phyloP scores from a whole-genome alignment of 2,329 filamentous ascomycete species.

The Huntiella decipiens region DNA sequence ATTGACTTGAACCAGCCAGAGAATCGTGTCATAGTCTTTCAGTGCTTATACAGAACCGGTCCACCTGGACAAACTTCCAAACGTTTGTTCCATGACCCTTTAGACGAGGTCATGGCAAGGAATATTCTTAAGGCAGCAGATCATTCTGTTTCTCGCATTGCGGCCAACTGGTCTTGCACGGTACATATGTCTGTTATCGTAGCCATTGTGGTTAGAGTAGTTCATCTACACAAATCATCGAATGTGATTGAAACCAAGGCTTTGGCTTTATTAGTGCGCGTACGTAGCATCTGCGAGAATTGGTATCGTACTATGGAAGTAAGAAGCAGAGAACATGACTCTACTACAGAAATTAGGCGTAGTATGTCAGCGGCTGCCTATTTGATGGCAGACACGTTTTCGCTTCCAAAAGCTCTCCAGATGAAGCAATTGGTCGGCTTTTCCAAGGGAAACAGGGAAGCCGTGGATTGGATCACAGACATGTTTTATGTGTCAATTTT shows the following conservation, averaged over 20 bases:
- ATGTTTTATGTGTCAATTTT: too few species aligned
- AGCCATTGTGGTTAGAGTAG: constrained; percentile 22
- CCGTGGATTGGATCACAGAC: too few species aligned
- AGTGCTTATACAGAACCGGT: constrained; percentile 30
- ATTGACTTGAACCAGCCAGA: constrained; percentile 32
- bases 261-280: constrained; percentile 21
- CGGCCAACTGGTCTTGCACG: constrained; percentile 33
- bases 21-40: constrained; percentile 27
- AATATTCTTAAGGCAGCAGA: constrained; percentile 17
- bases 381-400: background rate
- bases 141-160: constrained; percentile 18
- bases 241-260: too few species aligned
- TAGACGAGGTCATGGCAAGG: constrained; percentile 18
- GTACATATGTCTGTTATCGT: constrained; percentile 22
- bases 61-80: constrained; percentile 12
- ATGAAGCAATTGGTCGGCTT: too few species aligned
- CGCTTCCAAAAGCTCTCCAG: background rate
- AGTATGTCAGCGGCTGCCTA: background rate
- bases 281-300: constrained; percentile 16
- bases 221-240: constrained; percentile 13
- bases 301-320: too few species aligned
- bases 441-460: too few species aligned
- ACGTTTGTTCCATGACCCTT: constrained; percentile 11
- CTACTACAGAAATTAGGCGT: background rate
- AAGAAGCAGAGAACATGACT: too few species aligned